Evolutionary conservation across 805 yeast species (phyloP).

Genomic region (Torulaspora microellipsoides): DNA sequence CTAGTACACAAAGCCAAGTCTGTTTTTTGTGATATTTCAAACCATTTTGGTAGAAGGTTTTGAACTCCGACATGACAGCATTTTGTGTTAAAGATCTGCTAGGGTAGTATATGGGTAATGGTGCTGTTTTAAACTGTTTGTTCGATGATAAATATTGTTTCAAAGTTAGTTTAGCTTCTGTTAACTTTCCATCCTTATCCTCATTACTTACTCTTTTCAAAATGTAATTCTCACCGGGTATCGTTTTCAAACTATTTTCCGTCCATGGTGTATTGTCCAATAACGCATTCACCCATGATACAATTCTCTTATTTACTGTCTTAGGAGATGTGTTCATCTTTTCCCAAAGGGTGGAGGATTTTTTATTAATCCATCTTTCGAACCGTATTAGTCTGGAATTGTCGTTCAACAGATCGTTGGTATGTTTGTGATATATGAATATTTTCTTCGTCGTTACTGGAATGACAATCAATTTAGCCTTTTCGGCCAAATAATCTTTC

Average conservation of each 20-base stretch:
- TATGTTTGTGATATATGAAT: slow-evolving; percentile 66
- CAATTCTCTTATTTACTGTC: slow-evolving; percentile 55
- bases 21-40: slow-evolving; percentile 51
- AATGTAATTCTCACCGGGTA: slow-evolving; percentile 66
- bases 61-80: slow-evolving; percentile 38
- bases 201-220: slow-evolving; percentile 29
- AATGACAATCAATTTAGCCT: slow-evolving; percentile 60
- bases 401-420: slow-evolving; percentile 31
- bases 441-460: slow-evolving; percentile 65
- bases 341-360: slow-evolving; percentile 60
- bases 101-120: slow-evolving; percentile 52
- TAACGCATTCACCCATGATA: slow-evolving; percentile 46
- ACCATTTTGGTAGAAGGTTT: slow-evolving; percentile 41
- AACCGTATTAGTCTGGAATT: slow-evolving; percentile 36
- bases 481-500: slow-evolving; percentile 30
- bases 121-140: slow-evolving; percentile 18
- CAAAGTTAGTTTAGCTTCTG: slow-evolving; percentile 16
- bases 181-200: slow-evolving; percentile 9
- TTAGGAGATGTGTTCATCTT: slow-evolving; percentile 52
- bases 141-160: slow-evolving; percentile 14
- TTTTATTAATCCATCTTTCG: slow-evolving; percentile 44
- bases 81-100: slow-evolving; percentile 30
- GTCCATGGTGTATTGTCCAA: slow-evolving; percentile 70
- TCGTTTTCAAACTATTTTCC: slow-evolving; percentile 67
- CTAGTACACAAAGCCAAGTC: slow-evolving; percentile 48